Percentiles rank a stretch among this genome's conserved stretches.
phyloP scores from a whole-genome alignment of 73 alveolate species.

The Symbiodinium natans region DNA sequence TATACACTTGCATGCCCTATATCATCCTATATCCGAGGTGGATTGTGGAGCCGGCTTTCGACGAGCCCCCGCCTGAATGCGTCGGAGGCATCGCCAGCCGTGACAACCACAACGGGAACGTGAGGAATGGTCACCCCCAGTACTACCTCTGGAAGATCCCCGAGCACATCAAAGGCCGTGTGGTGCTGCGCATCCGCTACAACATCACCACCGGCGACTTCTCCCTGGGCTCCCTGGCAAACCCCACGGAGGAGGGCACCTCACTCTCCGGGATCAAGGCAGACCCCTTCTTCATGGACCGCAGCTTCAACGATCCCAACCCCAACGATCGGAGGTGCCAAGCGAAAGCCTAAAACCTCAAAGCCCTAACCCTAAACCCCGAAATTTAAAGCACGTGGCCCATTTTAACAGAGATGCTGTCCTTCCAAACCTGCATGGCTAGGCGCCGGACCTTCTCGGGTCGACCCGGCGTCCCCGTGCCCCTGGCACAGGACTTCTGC shows the following conservation, averaged over 20 bases:
- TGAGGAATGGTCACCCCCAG: conserved; percentile 45
- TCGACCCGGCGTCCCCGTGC: conserved; percentile 53
- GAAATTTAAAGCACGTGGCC: too few relatives aligned
- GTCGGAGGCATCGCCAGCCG: conserved; percentile 72
- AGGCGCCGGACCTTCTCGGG: conserved; percentile 34
- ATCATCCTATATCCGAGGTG: too few relatives aligned
- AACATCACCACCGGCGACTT: conserved; percentile 77
- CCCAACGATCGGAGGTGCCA: conserved; percentile 32
- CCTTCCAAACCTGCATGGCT: too few relatives aligned
- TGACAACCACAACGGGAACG: conserved; percentile 90
- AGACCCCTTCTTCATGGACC: conserved; percentile 68
- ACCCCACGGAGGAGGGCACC: conserved; percentile 62
- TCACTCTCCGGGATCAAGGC: conserved; percentile 60
- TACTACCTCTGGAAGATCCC: conserved; percentile 80
- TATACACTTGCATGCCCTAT: too few relatives aligned
- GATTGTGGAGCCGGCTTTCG: conserved; percentile 12
- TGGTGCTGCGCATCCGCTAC: conserved; percentile 71
- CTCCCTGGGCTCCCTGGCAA: conserved; percentile 34
- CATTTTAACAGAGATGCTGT: too few relatives aligned
- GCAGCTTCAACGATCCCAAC: conserved; percentile 74
- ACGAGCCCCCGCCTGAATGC: conserved; percentile 77
- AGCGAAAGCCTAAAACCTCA: too few relatives aligned
- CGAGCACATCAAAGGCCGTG: conserved; percentile 48
- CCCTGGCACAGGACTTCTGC: conserved; percentile 47
- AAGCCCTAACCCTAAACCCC: too few relatives aligned